These are phyloP conservation scores for Talaromyces stipitatus DNA, from an alignment of 495 filamentous ascomycete genomes.

Conservation along the genomic window DNA sequence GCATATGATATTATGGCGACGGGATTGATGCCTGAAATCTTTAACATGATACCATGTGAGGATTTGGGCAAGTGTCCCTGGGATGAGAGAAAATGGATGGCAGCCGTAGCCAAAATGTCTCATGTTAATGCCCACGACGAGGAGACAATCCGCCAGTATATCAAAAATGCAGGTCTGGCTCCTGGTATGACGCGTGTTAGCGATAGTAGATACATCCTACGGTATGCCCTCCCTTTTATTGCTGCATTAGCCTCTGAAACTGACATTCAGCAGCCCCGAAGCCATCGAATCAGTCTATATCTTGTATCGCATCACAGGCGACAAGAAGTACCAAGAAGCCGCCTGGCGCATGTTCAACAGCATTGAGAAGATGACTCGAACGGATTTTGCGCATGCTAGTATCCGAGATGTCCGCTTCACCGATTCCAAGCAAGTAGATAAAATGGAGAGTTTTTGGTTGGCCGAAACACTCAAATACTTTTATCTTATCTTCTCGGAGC, in stretches of 20 bases:
- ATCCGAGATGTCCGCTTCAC: conserved; percentile 47
- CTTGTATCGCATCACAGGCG: conserved; percentile 68
- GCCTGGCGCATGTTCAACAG: conserved; percentile 73
- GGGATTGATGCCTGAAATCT: conserved; percentile 55
- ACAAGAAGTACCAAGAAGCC: conserved; percentile 53
- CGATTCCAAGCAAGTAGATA: conserved; percentile 27
- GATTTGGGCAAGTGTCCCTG: conserved; percentile 40
- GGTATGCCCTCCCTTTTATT: conserved; percentile 27
- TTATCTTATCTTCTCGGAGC: conserved; percentile 75
- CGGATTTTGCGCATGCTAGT: conserved; percentile 50
- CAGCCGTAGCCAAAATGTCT: conserved; percentile 13
- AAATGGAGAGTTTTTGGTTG: conserved; percentile 53
- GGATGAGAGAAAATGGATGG: conserved; percentile 46
- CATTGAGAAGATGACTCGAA: conserved; percentile 53
- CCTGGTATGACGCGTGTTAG: conserved; percentile 51
- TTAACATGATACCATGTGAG: conserved; percentile 45
- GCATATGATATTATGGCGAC: conserved; percentile 49
- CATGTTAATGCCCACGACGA: conserved; percentile 11
- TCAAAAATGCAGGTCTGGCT: conserved; percentile 39
- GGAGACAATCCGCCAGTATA: conserved; percentile 28
- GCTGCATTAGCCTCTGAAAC: neutral
- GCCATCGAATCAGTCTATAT: conserved; percentile 69
- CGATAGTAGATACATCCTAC: conserved; percentile 60
- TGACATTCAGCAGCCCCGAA: conserved; percentile 41
- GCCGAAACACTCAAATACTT: conserved; percentile 93